These are phyloP conservation scores for Pichia sp. DNA, from an alignment of 1,139 yeast species.

Conservation along the genomic window DNA sequence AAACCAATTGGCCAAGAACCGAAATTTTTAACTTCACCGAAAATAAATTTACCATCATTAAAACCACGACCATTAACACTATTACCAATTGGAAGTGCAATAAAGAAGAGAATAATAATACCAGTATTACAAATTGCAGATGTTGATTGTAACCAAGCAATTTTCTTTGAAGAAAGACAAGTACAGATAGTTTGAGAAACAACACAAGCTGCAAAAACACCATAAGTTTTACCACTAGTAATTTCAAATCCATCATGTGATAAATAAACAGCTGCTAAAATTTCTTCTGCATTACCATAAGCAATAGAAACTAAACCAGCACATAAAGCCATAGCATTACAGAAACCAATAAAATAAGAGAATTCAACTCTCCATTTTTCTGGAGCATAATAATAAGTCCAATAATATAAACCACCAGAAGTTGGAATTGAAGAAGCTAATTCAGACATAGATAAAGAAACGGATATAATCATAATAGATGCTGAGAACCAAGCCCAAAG, in stretches of 20 bases:
- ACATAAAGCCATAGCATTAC: slow-evolving; percentile 52
- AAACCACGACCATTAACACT: slow-evolving; percentile 26
- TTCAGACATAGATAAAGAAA: slow-evolving; percentile 54
- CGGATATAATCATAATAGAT: slow-evolving; percentile 42
- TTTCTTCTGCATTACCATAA: slow-evolving; percentile 52
- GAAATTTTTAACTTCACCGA: slow-evolving; percentile 48
- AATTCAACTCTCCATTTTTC: slow-evolving; percentile 36
- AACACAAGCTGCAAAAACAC: slow-evolving; percentile 49
- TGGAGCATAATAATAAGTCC: slow-evolving; percentile 54
- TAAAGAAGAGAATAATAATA: slow-evolving; percentile 51
- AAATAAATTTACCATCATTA: slow-evolving; percentile 44
- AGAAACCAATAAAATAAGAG: slow-evolving; percentile 53
- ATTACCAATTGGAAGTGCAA: slow-evolving; percentile 60
- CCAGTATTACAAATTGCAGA: slow-evolving; percentile 53
- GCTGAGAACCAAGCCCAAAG: slow-evolving; percentile 64
- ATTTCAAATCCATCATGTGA: slow-evolving; percentile 42
- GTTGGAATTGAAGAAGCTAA: slow-evolving; percentile 64
- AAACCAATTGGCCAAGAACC: slow-evolving; percentile 64
- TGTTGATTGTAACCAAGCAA: slow-evolving; percentile 54
- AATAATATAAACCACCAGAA: slow-evolving; percentile 59
- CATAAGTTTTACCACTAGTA: slow-evolving; percentile 44
- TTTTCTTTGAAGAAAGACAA: slow-evolving; percentile 43
- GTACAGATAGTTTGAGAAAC: slow-evolving; percentile 41
- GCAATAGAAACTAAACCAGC: slow-evolving; percentile 54
- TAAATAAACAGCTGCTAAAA: slow-evolving; percentile 46